phyloP scores from a whole-genome alignment of 2,329 filamentous ascomycete species.

The Xylaria sp. region DNA sequence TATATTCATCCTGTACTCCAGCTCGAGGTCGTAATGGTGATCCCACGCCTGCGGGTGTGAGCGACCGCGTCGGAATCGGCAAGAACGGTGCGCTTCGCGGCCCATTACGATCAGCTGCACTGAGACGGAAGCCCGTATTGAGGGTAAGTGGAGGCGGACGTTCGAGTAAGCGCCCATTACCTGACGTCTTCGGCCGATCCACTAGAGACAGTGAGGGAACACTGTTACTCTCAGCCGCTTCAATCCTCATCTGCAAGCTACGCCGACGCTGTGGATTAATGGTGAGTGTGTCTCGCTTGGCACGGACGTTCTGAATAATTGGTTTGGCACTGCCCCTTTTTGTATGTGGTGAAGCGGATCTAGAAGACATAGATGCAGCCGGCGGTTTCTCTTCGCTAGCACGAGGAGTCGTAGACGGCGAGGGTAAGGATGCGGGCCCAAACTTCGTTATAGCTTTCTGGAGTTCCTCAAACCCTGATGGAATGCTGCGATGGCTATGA shows the following conservation, averaged over 20 bases:
- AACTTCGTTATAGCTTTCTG: constrained; percentile 39
- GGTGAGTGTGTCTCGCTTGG: constrained; percentile 63
- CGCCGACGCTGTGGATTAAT: constrained; percentile 58
- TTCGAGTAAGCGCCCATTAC: constrained; percentile 32
- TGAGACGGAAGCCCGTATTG: constrained; percentile 27
- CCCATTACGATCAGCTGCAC: constrained; percentile 22
- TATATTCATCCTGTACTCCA: neutral
- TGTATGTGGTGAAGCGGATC: constrained; percentile 10
- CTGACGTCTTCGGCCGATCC: constrained; percentile 43
- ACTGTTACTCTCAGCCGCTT: constrained; percentile 43
- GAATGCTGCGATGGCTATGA: constrained; percentile 44
- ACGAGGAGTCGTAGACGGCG: constrained; percentile 56
- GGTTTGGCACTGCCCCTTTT: constrained; percentile 47
- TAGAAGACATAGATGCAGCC: constrained; percentile 38
- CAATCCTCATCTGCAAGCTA: constrained; percentile 63
- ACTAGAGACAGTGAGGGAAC: constrained; percentile 8
- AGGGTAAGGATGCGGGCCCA: constrained; percentile 54
- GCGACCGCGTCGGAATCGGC: constrained; percentile 23
- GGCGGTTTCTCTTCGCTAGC: constrained; percentile 53
- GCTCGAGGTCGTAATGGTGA: constrained; percentile 27
- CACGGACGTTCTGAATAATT: constrained; percentile 60
- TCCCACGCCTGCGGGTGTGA: constrained; percentile 25
- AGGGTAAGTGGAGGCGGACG: constrained; percentile 38
- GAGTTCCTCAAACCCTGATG: constrained; percentile 42
- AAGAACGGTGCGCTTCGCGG: constrained; percentile 37